Evolutionary conservation across 2,329 filamentous ascomycete genomes (phyloP), one percentile per base, ranked within the genome.

Genomic region (Myriangium duriaei): DNA sequence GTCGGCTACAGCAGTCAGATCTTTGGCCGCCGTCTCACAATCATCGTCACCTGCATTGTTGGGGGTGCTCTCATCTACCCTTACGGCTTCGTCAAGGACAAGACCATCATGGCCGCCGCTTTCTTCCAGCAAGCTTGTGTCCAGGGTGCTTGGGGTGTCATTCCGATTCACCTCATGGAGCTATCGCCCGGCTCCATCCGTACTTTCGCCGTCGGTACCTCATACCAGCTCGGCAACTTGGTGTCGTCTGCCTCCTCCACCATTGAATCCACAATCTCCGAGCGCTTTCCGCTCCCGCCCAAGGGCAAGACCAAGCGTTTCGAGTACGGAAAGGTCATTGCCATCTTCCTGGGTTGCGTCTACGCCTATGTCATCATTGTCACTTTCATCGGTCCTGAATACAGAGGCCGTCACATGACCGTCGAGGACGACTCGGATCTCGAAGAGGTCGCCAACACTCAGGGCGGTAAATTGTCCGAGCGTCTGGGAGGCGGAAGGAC

Each of bases 51-150:
- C 50, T 67, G 61, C 46, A 59, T 77, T 40, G 49, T 77, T 5
- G 83, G 84, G 15, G 83, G 81, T 18, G 82, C 83, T 0, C 62
- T 93, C 1, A 65, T 93, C 1, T 91, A 92, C 55, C 84, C 86
- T 0, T 92, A 93, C 59, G 81, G 76, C 0, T 91, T 85, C 49
- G 67, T 76, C 9, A 62, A 62, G 2, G 67, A 62, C 47, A 62
- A 76, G 4, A 64, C 65, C 11, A 65, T 92, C 50, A 86, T 86
- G 34, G 84, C 82, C 0, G 76, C 80, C 0, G 82, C 82, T 1
- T 93, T 91, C 59, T 91, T 91, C 58, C 71, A 88, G 60, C 65
- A 68, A 34, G 66, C 66, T 51, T 65, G 58, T 43, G 62, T 66
- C 11, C 59, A 63, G 40, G 61, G 61, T 33, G 58, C 57, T 1